Conservation (phyloP, 495 filamentous ascomycete species). For the Elaphomyces granulatus region DNA sequence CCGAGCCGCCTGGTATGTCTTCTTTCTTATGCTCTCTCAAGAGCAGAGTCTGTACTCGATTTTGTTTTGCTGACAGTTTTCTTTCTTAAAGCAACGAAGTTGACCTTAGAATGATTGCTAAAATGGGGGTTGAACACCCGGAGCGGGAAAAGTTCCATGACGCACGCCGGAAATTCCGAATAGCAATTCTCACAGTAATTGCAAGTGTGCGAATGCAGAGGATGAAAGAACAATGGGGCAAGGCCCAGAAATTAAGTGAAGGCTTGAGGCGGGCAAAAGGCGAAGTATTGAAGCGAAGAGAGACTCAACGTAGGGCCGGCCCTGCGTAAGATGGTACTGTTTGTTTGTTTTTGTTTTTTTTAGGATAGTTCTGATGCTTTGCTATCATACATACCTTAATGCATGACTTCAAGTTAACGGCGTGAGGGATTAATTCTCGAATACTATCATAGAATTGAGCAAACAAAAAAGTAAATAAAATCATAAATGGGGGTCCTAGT, state of each 20-base stretch:
- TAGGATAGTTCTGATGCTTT: no score
- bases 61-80: conserved; percentile 14
- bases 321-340: neutral
- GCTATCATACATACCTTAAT: no score
- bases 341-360: neutral
- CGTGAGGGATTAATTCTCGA: no score
- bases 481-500: no score
- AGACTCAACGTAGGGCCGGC: conserved; percentile 7
- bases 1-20: conserved; percentile 67
- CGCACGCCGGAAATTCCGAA: conserved; percentile 33
- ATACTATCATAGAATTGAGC: no score
- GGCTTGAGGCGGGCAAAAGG: conserved; percentile 32
- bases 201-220: conserved; percentile 41
- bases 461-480: no score
- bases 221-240: conserved; percentile 37
- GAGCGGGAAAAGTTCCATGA: conserved; percentile 17
- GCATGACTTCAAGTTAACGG: no score
- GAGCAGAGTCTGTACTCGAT: conserved; percentile 2
- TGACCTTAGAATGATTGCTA: conserved; percentile 67
- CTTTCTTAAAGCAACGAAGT: conserved; percentile 62
- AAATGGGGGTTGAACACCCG: conserved; percentile 51
- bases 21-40: conserved; percentile 4
- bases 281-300: conserved; percentile 28
- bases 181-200: conserved; percentile 37
- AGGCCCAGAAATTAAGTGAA: conserved; percentile 31